phyloP scores from a whole-genome alignment of 768 basidiomycete species.

The Leucocoprinus leucothites region DNA sequence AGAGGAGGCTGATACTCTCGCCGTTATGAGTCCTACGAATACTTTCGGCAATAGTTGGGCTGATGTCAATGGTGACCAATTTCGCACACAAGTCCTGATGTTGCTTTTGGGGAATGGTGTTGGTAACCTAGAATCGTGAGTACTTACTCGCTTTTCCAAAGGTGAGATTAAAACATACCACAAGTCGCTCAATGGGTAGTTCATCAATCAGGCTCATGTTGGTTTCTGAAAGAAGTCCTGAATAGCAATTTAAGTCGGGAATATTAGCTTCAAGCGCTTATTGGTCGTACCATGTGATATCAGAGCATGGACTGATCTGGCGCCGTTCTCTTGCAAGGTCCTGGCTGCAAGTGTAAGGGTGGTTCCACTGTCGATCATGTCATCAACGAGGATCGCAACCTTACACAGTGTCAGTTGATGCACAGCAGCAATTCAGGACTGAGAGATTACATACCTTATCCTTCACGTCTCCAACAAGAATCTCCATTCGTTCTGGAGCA shows the following conservation, averaged over 20 bases:
- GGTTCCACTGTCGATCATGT: constrained; percentile 95
- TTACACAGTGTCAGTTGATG: constrained; percentile 24
- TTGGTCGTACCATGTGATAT: constrained; percentile 81
- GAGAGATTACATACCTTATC: constrained; percentile 58
- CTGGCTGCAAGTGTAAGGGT: constrained; percentile 85
- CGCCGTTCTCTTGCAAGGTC: constrained; percentile 88
- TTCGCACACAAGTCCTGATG: constrained; percentile 66
- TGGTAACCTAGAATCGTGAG: constrained; percentile 66
- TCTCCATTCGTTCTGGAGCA: constrained; percentile 82
- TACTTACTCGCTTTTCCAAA: background rate
- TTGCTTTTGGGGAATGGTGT: constrained; percentile 84
- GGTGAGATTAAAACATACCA: constrained; percentile 52
- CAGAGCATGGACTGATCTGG: constrained; percentile 79
- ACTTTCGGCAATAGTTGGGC: constrained; percentile 90
- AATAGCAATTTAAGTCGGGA: constrained; percentile 2
- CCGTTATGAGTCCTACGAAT: constrained; percentile 94
- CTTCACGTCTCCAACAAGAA: constrained; percentile 91
- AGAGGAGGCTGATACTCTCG: constrained; percentile 86
- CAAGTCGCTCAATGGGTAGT: constrained; percentile 79
- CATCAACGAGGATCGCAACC: constrained; percentile 95
- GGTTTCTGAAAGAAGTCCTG: constrained; percentile 79
- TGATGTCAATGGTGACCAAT: constrained; percentile 87
- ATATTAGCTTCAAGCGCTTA: constrained; percentile 13
- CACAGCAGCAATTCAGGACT: constrained; percentile 4
- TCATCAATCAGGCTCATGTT: constrained; percentile 64